These are phyloP conservation scores for Bremia lactucae DNA, from an alignment of 352 stramenopile genomes.

Conservation along the genomic window DNA sequence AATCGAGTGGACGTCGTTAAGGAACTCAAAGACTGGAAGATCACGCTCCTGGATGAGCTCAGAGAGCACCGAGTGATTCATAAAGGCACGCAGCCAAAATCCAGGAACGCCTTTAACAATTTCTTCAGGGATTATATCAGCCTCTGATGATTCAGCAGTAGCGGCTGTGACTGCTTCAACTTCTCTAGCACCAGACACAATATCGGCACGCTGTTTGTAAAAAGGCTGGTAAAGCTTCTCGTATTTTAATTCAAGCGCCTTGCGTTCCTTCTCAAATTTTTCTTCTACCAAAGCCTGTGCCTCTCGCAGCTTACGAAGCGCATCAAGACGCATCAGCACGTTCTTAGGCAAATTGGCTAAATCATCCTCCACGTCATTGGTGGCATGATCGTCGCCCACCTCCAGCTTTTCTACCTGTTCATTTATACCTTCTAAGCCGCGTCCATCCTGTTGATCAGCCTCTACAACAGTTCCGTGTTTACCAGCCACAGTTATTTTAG, in stretches of 20 bases:
- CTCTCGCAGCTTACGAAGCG: slow-evolving; percentile 68
- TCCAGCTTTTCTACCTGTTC: slow-evolving; percentile 28
- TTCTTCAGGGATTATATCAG: slow-evolving; percentile 26
- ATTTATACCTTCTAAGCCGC: slow-evolving; percentile 34
- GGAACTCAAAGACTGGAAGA: slow-evolving; percentile 65
- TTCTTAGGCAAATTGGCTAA: slow-evolving; percentile 55
- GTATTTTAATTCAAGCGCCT: slow-evolving; percentile 78
- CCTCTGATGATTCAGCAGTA: slow-evolving; percentile 29
- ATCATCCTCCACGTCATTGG: slow-evolving; percentile 33
- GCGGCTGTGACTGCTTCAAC: slow-evolving; percentile 47
- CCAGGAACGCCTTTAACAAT: slow-evolving; percentile 71
- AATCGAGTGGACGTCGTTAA: slow-evolving; percentile 61
- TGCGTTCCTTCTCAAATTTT: slow-evolving; percentile 80
- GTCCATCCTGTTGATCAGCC: slow-evolving; percentile 49
- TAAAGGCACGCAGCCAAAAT: slow-evolving; percentile 78
- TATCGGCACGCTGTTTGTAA: slow-evolving; percentile 59
- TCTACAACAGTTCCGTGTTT: slow-evolving; percentile 49
- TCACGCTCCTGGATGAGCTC: slow-evolving; percentile 78
- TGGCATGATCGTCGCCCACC: slow-evolving; percentile 11
- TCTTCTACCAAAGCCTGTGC: slow-evolving; percentile 66
- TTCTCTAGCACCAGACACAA: slow-evolving; percentile 70
- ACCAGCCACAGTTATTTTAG: slow-evolving; percentile 24
- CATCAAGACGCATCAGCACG: slow-evolving; percentile 58
- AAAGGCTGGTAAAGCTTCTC: slow-evolving; percentile 83
- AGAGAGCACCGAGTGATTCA: slow-evolving; percentile 75